These are phyloP conservation scores for Cercophora sp. DNA, from an alignment of 495 filamentous ascomycete genomes.

Conservation along the genomic window DNA sequence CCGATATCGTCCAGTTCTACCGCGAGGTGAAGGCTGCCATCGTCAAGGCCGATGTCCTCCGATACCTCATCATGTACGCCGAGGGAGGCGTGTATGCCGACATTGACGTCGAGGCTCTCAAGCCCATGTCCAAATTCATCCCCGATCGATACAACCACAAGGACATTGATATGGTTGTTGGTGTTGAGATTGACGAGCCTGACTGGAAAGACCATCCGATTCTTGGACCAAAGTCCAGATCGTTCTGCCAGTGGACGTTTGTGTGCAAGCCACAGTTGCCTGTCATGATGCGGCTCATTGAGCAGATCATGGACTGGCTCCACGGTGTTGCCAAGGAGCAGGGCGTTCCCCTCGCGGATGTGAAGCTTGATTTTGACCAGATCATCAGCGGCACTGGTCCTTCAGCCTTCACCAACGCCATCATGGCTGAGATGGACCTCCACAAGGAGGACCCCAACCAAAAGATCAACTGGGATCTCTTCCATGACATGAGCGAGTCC, in stretches of 20 bases:
- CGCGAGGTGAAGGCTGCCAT: constrained; percentile 52
- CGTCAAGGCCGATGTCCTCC: constrained; percentile 58
- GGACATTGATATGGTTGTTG: constrained; percentile 59
- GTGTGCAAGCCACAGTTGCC: constrained; percentile 58
- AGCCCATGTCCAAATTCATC: constrained; percentile 47
- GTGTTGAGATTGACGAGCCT: constrained; percentile 63
- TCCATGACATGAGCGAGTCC: constrained; percentile 57
- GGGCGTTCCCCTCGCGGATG: constrained; percentile 45
- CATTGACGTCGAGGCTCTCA: constrained; percentile 54
- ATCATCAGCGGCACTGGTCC: constrained; percentile 65
- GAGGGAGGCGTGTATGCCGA: constrained; percentile 58
- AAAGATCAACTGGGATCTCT: constrained; percentile 48
- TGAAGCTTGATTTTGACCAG: constrained; percentile 62
- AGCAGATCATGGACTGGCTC: constrained; percentile 59
- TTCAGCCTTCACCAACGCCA: constrained; percentile 58
- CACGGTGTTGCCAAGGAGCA: constrained; percentile 51
- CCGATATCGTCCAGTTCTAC: constrained; percentile 58
- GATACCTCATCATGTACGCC: constrained; percentile 54
- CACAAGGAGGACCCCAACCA: constrained; percentile 19
- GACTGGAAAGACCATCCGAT: constrained; percentile 57
- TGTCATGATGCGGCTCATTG: constrained; percentile 58
- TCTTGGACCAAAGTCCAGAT: constrained; percentile 56
- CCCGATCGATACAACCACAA: constrained; percentile 43
- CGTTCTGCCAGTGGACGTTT: constrained; percentile 69
- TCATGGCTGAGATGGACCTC: constrained; percentile 55